Evolutionary conservation across 1,284 basidiomycete species (phyloP).

Genomic region (Tilletia setariae): DNA sequence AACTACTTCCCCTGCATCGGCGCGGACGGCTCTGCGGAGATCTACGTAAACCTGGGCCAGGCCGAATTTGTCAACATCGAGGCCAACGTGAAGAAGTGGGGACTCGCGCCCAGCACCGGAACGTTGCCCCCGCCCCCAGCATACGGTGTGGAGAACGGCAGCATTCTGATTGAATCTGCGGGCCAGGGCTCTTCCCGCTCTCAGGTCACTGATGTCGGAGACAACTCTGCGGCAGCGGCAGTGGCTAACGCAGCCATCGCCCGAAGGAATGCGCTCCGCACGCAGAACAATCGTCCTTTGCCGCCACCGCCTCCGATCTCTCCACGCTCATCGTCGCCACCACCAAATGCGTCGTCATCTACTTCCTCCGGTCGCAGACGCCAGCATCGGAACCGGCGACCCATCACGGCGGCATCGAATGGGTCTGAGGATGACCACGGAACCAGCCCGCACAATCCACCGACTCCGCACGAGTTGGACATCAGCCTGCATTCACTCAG

Average conservation of each 20-base stretch:
- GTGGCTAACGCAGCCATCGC: slow-evolving; percentile 9
- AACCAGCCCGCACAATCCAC: slow-evolving; percentile 58
- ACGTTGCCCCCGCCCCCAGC: slow-evolving; percentile 52
- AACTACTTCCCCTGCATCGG: slow-evolving; percentile 53
- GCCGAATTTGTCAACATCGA: slow-evolving; percentile 55
- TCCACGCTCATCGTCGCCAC: background rate
- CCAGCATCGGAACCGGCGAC: background rate
- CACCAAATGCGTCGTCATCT: slow-evolving; percentile 15
- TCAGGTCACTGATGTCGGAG: slow-evolving; percentile 11
- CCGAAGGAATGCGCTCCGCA: slow-evolving; percentile 3
- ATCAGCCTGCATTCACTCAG: slow-evolving; percentile 57
- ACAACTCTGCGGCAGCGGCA: background rate
- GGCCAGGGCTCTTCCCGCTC: slow-evolving; percentile 9
- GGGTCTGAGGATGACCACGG: background rate
- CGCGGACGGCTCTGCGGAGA: slow-evolving; percentile 48
- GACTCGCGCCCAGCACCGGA: slow-evolving; percentile 52
- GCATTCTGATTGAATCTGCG: slow-evolving; percentile 49
- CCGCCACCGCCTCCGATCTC: background rate
- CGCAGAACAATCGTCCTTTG: slow-evolving; percentile 13
- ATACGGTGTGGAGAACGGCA: slow-evolving; percentile 52
- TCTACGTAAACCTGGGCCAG: slow-evolving; percentile 53
- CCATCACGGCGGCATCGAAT: slow-evolving; percentile 17
- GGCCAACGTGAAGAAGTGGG: slow-evolving; percentile 54
- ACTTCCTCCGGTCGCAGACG: slow-evolving; percentile 5
- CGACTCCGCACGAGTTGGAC: slow-evolving; percentile 61